These are phyloP conservation scores for Penicillium samsonianum DNA, from an alignment of 495 filamentous ascomycete genomes.

Conservation along the genomic window DNA sequence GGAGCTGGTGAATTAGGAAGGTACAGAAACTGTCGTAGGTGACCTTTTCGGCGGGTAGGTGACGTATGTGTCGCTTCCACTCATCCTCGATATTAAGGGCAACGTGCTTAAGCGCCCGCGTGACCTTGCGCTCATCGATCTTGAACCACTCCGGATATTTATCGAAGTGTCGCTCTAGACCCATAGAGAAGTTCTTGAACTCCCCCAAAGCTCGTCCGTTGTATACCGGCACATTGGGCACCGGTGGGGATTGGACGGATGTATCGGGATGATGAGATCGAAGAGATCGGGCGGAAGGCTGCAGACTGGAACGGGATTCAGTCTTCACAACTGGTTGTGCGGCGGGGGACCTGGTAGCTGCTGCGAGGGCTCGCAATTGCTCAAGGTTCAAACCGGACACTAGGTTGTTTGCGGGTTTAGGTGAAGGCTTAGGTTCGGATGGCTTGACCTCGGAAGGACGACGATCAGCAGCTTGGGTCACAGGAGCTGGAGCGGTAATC, in stretches of 20 bases:
- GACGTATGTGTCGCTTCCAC: slow-evolving; percentile 8
- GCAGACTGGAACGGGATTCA: background rate
- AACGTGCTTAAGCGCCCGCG: slow-evolving; percentile 11
- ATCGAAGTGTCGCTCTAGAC: slow-evolving; percentile 11
- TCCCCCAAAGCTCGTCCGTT: slow-evolving; percentile 11
- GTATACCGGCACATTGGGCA: slow-evolving; percentile 13
- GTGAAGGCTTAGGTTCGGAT: background rate
- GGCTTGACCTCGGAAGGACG: background rate
- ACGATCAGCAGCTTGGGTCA: background rate
- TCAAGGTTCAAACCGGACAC: background rate
- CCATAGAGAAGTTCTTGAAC: slow-evolving; percentile 9
- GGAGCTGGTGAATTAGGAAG: slow-evolving; percentile 10
- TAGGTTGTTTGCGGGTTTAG: background rate
- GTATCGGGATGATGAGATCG: background rate
- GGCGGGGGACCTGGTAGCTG: slow-evolving; percentile 10
- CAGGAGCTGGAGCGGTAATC: background rate
- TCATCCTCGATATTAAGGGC: slow-evolving; percentile 8
- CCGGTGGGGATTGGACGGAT: background rate
- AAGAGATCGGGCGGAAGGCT: background rate
- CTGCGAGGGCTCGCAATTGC: slow-evolving; percentile 10
- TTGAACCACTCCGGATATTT: slow-evolving; percentile 10
- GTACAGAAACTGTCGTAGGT: slow-evolving; percentile 8
- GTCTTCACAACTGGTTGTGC: background rate
- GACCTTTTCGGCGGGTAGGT: background rate
- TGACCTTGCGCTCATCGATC: slow-evolving; percentile 5